Percentiles rank a stretch among this genome's conserved stretches.
Conservation (phyloP, 371 early-diverging fungal genomes). For the Funneliformis caledonium region DNA sequence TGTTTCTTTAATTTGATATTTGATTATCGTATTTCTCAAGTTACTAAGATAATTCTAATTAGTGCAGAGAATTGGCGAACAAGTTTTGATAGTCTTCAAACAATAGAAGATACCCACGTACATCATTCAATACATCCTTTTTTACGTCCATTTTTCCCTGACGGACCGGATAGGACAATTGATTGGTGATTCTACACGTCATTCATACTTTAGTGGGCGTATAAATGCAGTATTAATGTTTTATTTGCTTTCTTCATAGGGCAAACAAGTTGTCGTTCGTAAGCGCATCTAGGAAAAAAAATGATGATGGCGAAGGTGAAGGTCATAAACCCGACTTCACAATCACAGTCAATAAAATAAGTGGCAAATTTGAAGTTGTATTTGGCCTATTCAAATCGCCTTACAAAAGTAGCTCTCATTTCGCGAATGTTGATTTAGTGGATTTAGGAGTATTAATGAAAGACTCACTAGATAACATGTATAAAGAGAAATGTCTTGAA, state of each 20-base stretch:
- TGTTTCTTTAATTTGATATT: not conserved
- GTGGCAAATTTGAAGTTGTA: conserved; percentile 5
- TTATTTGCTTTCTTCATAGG: not conserved
- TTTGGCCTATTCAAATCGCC: conserved; percentile 17
- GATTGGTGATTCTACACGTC: conserved; percentile 1
- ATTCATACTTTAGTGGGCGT: not conserved
- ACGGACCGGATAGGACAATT: not conserved
- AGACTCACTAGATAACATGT: conserved; percentile 21
- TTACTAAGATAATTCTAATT: conserved; percentile 12
- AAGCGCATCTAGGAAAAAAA: conserved; percentile 1
- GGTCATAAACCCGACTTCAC: not conserved
- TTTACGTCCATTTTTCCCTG: conserved; percentile 12
- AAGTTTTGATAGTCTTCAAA: conserved; percentile 9
- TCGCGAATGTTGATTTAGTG: conserved; percentile 13
- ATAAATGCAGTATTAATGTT: not conserved
- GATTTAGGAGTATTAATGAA: conserved; percentile 20
- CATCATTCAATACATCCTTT: conserved; percentile 32
- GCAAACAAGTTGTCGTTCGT: not conserved
- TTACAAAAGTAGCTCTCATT: not conserved
- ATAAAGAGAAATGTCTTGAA: conserved; percentile 1
- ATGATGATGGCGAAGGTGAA: not conserved
- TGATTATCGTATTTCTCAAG: conserved; percentile 18
- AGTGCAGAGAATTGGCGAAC: conserved; percentile 22
- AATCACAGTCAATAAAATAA: not conserved
- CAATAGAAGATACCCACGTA: conserved; percentile 23